Conservation (phyloP, 1,284 basidiomycete genomes). For the Paramarasmius palmivorus region DNA sequence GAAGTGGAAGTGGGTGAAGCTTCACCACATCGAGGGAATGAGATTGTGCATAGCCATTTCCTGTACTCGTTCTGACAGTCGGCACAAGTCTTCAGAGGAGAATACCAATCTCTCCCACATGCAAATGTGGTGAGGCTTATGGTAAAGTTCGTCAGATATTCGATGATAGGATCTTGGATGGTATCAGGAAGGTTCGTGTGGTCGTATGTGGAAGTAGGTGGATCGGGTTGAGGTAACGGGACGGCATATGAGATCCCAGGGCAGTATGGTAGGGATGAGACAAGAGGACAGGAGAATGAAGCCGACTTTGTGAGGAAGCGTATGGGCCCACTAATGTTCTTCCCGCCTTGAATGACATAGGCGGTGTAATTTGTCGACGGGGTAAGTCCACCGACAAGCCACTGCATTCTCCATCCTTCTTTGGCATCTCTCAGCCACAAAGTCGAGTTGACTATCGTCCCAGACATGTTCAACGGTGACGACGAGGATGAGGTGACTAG, state of each 20-base stretch:
- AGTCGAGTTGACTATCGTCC: slow-evolving; percentile 39
- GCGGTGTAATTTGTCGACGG: slow-evolving; percentile 73
- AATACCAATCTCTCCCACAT: slow-evolving; percentile 82
- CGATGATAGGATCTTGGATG: slow-evolving; percentile 51
- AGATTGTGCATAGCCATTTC: slow-evolving; percentile 75
- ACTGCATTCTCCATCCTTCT: slow-evolving; percentile 67
- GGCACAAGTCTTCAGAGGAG: slow-evolving; percentile 72
- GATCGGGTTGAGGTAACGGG: slow-evolving; percentile 54
- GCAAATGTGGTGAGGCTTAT: slow-evolving; percentile 68
- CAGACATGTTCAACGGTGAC: slow-evolving; percentile 20
- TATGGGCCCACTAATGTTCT: slow-evolving; percentile 60
- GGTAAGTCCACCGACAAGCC: slow-evolving; percentile 57
- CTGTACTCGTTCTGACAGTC: slow-evolving; percentile 79
- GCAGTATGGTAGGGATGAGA: slow-evolving; percentile 73
- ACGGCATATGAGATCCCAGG: slow-evolving; percentile 72
- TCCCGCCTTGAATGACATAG: slow-evolving; percentile 54
- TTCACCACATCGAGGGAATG: slow-evolving; percentile 74
- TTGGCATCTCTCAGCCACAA: slow-evolving; percentile 52
- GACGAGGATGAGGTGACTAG: slow-evolving; percentile 38
- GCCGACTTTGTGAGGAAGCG: slow-evolving; percentile 77
- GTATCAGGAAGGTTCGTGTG: slow-evolving; percentile 50
- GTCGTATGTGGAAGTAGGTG: slow-evolving; percentile 46
- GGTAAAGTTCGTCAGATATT: slow-evolving; percentile 74
- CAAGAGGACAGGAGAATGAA: slow-evolving; percentile 72
- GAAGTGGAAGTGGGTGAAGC: slow-evolving; percentile 32